Conservation (phyloP, 106 monocot genomes). For the Ottelia alismoides region DNA sequence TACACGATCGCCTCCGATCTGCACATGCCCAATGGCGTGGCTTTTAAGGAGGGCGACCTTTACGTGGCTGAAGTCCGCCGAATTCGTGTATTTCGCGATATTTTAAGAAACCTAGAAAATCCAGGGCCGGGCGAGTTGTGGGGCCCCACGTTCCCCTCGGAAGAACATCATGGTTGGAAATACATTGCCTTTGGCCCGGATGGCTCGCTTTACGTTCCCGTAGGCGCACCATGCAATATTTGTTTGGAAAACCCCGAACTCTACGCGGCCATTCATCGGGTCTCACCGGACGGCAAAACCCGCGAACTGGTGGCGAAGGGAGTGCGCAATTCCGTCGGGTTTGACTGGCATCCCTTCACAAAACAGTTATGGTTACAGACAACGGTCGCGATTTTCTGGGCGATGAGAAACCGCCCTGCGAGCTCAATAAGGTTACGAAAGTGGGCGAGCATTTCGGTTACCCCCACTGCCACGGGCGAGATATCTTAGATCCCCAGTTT, state of each 20-base stretch:
- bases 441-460: too few relatives aligned
- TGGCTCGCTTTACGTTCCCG: not conserved
- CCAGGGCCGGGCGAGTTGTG: not conserved
- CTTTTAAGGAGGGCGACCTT: not conserved
- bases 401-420: not conserved
- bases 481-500: too few relatives aligned
- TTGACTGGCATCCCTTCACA: not conserved
- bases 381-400: not conserved
- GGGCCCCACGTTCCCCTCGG: not conserved
- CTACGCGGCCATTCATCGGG: not conserved
- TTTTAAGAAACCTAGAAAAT: not conserved
- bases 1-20: not conserved
- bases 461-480: too few relatives aligned
- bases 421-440: too few relatives aligned
- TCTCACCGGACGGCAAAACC: not conserved
- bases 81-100: not conserved
- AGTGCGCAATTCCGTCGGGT: not conserved
- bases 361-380: not conserved
- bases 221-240: not conserved
- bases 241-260: not conserved
- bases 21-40: not conserved
- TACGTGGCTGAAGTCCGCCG: not conserved
- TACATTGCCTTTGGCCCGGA: not conserved
- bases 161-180: not conserved
- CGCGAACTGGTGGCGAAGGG: not conserved